Conservation (phyloP, 352 stramenopile species). For the Globisporangium rhizosaccharum region DNA sequence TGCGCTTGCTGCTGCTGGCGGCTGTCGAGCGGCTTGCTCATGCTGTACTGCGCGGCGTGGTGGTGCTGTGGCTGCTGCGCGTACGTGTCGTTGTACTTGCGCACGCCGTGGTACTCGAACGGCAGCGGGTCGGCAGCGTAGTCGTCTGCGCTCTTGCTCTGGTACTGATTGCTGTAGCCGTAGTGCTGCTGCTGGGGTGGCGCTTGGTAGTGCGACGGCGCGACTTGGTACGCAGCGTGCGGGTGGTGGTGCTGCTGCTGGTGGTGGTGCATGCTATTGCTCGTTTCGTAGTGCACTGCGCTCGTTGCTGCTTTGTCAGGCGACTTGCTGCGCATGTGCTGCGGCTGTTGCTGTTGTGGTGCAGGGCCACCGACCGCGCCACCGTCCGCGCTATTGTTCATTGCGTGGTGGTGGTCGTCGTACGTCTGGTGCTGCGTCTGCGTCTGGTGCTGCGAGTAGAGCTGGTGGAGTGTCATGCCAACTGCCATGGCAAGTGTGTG, state of each 20-base stretch:
- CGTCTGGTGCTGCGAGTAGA: slow-evolving; percentile 33
- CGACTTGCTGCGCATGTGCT: slow-evolving; percentile 2
- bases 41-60: slow-evolving; percentile 1
- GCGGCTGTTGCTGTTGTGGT: not conserved
- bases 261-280: slow-evolving; percentile 10
- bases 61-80: not conserved
- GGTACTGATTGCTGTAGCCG: slow-evolving; percentile 8
- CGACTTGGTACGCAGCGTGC: slow-evolving; percentile 18
- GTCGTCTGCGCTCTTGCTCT: slow-evolving; percentile 33
- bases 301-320: slow-evolving; percentile 7
- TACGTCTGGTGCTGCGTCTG: slow-evolving; percentile 18
- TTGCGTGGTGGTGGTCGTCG: slow-evolving; percentile 16
- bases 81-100: slow-evolving; percentile 41
- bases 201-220: slow-evolving; percentile 20
- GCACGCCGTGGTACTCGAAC: slow-evolving; percentile 70
- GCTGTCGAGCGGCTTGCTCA: slow-evolving; percentile 6
- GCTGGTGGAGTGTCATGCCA: slow-evolving; percentile 71
- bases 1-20: slow-evolving; percentile 7
- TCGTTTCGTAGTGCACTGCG: slow-evolving; percentile 6
- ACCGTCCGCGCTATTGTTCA: not conserved
- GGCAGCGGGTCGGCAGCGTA: slow-evolving; percentile 73
- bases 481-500: slow-evolving; percentile 30
- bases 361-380: not conserved
- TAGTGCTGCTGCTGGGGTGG: slow-evolving; percentile 16
- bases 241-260: slow-evolving; percentile 4